A percentile compares a stretch with the other conserved stretches of the same genome.
Evolutionary conservation across 2,329 filamentous ascomycete species (phyloP).

Genomic region (Diaporthe helianthi): DNA sequence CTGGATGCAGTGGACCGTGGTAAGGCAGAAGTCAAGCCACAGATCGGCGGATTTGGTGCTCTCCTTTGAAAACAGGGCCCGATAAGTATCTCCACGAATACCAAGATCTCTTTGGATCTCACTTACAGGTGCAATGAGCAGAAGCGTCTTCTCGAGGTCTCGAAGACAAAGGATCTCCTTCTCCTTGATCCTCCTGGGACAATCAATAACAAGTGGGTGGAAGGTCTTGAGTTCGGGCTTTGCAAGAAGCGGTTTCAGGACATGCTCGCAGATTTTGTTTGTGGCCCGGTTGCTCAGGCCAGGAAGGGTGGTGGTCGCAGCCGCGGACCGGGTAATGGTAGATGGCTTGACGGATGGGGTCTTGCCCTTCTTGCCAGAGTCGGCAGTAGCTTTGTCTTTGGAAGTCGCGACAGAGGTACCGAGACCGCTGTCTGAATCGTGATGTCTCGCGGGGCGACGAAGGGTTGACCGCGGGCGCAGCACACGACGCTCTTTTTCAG

Average conservation of each 20-base stretch:
- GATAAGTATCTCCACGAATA: slow-evolving; percentile 71
- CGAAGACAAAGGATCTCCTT: slow-evolving; percentile 90
- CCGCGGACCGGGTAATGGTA: slow-evolving; percentile 68
- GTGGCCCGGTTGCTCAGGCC: slow-evolving; percentile 73
- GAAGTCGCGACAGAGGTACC: slow-evolving; percentile 79
- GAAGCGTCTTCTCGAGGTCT: slow-evolving; percentile 91
- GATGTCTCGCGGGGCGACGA: slow-evolving; percentile 66
- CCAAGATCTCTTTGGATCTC: slow-evolving; percentile 57
- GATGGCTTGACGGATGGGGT: slow-evolving; percentile 49
- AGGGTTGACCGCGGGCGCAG: slow-evolving; percentile 57
- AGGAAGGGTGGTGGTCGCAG: slow-evolving; percentile 57
- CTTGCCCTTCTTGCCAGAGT: slow-evolving; percentile 52
- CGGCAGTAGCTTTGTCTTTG: slow-evolving; percentile 55
- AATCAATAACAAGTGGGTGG: slow-evolving; percentile 78
- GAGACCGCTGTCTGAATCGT: slow-evolving; percentile 86
- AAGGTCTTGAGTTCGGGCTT: slow-evolving; percentile 80
- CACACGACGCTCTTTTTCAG: slow-evolving; percentile 54
- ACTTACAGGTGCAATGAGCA: slow-evolving; percentile 95
- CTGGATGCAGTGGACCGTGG: slow-evolving; percentile 88
- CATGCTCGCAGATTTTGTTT: slow-evolving; percentile 80
- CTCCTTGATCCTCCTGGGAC: slow-evolving; percentile 79
- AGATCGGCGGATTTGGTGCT: slow-evolving; percentile 71
- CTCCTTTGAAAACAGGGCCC: slow-evolving; percentile 78
- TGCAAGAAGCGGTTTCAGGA: slow-evolving; percentile 78
- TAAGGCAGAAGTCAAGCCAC: slow-evolving; percentile 89